phyloP scores from a whole-genome alignment of 148 eudicot genomes.

The Camellia japonica region DNA sequence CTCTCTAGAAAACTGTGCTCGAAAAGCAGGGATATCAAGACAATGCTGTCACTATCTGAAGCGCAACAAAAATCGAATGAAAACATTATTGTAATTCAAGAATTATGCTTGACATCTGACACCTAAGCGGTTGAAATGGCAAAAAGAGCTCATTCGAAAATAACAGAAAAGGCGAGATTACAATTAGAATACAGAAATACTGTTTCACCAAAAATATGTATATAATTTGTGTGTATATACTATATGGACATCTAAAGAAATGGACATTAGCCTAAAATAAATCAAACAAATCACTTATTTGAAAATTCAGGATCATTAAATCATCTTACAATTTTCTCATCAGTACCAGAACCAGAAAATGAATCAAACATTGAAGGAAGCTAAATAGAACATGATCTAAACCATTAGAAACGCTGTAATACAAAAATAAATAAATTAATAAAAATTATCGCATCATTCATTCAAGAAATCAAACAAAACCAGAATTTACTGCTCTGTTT shows the following conservation, averaged over 20 bases:
- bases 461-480: not conserved
- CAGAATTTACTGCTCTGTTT: not conserved
- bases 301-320: no score
- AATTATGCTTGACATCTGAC: not conserved
- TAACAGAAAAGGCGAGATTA: not conserved
- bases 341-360: not conserved
- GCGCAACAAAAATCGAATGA: not conserved
- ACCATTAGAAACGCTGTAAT: not conserved
- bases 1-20: not conserved
- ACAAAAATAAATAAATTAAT: not conserved
- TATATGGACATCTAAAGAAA: not conserved
- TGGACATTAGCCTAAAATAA: not conserved
- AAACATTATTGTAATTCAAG: not conserved
- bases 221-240: no score
- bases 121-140: not conserved
- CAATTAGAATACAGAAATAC: not conserved
- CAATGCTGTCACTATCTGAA: not conserved
- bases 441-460: not conserved
- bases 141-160: not conserved
- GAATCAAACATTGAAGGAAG: not conserved
- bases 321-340: no score
- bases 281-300: not conserved
- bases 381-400: not conserved
- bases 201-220: not conserved
- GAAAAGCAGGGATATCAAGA: not conserved